phyloP scores from a whole-genome alignment of 2,329 filamentous ascomycete genomes.

The Diaporthe humulicola region DNA sequence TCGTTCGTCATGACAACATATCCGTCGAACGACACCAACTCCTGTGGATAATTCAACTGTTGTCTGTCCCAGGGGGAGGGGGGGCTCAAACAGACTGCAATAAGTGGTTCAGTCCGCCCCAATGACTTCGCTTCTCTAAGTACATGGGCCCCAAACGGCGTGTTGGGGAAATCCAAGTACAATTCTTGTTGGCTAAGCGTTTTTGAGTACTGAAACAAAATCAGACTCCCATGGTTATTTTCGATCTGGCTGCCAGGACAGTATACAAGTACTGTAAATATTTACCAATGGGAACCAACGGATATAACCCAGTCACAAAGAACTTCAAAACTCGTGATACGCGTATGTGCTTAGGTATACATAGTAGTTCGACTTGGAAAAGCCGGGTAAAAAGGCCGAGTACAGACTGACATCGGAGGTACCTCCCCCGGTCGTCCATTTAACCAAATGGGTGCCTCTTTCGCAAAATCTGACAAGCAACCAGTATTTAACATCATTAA shows the following conservation, averaged over 20 bases:
- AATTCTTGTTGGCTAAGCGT: slow-evolving; percentile 4
- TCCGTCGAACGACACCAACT: slow-evolving; percentile 35
- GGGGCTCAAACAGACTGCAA: neutral
- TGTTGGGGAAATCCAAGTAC: neutral
- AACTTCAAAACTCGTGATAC: neutral
- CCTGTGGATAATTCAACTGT: slow-evolving; percentile 28
- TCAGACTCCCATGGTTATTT: neutral
- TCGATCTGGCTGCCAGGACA: neutral
- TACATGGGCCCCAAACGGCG: neutral
- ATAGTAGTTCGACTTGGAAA: neutral
- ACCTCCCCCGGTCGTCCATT: neutral
- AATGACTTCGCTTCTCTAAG: neutral
- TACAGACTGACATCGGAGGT: neutral
- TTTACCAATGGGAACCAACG: neutral
- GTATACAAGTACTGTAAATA: neutral
- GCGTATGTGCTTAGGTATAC: neutral
- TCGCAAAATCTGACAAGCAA: neutral
- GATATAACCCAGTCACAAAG: neutral
- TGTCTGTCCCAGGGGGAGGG: neutral
- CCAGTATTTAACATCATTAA: neutral
- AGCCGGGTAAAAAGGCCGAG: neutral
- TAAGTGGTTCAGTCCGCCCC: neutral
- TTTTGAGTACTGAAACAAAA: neutral
- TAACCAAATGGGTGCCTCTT: neutral
- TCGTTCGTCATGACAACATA: slow-evolving; percentile 35